Evolutionary conservation across 768 basidiomycete genomes (phyloP), one percentile per base, ranked within the genome.

Genomic region (Suillus sp.): DNA sequence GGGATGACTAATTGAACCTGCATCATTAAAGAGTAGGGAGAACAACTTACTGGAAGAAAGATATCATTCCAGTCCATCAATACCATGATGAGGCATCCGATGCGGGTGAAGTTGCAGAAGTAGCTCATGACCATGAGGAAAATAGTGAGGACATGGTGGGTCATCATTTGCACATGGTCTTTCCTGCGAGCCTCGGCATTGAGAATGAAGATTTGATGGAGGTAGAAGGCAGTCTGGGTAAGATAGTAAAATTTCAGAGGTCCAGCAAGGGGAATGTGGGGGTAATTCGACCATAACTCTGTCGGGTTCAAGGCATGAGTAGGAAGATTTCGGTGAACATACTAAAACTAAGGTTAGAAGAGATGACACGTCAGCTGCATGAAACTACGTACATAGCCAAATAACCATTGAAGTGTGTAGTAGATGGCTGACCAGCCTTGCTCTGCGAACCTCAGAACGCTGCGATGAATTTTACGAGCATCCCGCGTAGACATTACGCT

Each of bases 61-160:
- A 99, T 92, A 78, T 99, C 97, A 72, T 90, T 92, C 72, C 86
- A 88, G 73, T 99, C 97, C 94, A 99, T 96, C 40, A 97, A 78
- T 58, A 93, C 83, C 85, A 97, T 90, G 64, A 97, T 87, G 53
- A 95, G 79, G 68, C 90, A 93, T 18, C 97, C 97, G 50, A 96
- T 84, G 51, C 95, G 90, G 10, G 93, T 96, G 72, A 88, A 90
- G 76, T 95, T 90, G 73, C 82, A 86, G 64, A 83, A 82, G 77
- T 97, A 99, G 75, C 92, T 95, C 45, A 80, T 70, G 38, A 81
- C 76, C 78, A 98, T 87, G 65, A 99, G 85, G 56, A 82, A 71
- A 64, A 95, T 83, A 14, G 95, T 96, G 67, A 99, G 90, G 68
- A 96, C 72, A 74, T 99, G 97, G 79, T 99, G 97, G 30, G 88